phyloP scores from a whole-genome alignment of 2,329 filamentous ascomycete species.

The Diplodia seriata region DNA sequence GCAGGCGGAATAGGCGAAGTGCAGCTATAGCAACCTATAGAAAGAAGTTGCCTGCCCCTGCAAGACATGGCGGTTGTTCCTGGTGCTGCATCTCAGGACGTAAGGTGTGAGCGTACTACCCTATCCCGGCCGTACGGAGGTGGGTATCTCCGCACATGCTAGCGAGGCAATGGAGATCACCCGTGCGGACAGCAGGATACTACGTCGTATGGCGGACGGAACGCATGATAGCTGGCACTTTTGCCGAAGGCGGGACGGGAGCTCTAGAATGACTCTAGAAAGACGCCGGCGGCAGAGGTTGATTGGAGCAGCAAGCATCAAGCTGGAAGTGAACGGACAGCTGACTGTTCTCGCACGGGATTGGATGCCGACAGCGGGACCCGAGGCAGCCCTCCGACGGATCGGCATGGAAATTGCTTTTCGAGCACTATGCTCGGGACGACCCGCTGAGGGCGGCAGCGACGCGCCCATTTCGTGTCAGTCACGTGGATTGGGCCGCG shows the following conservation, averaged over 20 bases:
- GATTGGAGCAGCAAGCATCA: constrained; percentile 17
- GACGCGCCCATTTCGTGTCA: constrained; percentile 22
- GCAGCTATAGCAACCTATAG: constrained; percentile 15
- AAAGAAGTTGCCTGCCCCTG: not conserved
- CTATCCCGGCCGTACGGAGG: constrained; percentile 1
- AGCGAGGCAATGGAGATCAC: constrained; percentile 20
- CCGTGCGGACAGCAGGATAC: not conserved
- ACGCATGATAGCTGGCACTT: constrained; percentile 11
- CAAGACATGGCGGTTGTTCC: not conserved
- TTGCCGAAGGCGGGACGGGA: not conserved
- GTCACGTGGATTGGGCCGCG: constrained; percentile 19
- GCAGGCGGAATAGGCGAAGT: constrained; percentile 1
- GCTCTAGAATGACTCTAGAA: constrained; percentile 26
- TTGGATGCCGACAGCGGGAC: constrained; percentile 22
- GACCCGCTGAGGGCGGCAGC: constrained; percentile 23
- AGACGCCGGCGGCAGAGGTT: constrained; percentile 27
- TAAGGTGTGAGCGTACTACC: not conserved
- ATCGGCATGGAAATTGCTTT: constrained; percentile 30
- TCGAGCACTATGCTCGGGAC: constrained; percentile 28
- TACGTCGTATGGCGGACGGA: not conserved
- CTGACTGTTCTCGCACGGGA: not conserved
- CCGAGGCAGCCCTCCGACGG: constrained; percentile 26
- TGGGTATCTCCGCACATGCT: constrained; percentile 12
- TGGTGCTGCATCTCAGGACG: not conserved
- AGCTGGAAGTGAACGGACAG: not conserved